A percentile compares a stretch with the other conserved stretches of the same genome.
phyloP scores from a whole-genome alignment of 192 early-diverging fungal species.

The Spinellus fusiger region DNA sequence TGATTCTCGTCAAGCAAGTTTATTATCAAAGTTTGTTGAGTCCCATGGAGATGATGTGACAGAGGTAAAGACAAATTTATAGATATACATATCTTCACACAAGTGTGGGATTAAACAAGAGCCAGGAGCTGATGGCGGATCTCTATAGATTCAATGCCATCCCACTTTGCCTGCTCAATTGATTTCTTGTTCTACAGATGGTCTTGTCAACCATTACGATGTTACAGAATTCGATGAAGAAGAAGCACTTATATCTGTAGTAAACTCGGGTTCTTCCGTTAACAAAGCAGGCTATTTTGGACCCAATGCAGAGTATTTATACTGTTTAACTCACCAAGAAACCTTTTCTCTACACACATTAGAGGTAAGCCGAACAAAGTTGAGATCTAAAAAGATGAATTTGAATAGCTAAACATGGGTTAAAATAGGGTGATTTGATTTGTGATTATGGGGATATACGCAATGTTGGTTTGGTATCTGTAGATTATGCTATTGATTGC shows the following conservation, averaged over 20 bases:
- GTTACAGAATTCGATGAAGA: constrained; percentile 74
- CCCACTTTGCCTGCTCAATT: constrained; percentile 44
- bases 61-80: constrained; percentile 24
- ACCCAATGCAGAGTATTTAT: constrained; percentile 82
- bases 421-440: constrained; percentile 41
- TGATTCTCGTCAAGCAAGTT: constrained; percentile 24
- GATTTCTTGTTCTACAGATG: constrained; percentile 70
- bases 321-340: constrained; percentile 84
- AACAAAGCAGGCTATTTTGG: constrained; percentile 89
- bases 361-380: constrained; percentile 29
- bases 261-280: constrained; percentile 81
- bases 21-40: constrained; percentile 44
- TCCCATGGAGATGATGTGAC: constrained; percentile 78
- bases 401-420: too few relatives aligned
- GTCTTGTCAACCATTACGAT: constrained; percentile 74
- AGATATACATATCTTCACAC: not conserved
- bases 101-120: not conserved
- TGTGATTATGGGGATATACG: constrained; percentile 85
- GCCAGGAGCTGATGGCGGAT: too few relatives aligned
- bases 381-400: too few relatives aligned
- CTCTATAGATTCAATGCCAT: constrained; percentile 52
- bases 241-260: constrained; percentile 75
- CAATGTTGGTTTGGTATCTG: constrained; percentile 34
- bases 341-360: constrained; percentile 78
- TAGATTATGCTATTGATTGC: constrained; percentile 85